Base-by-base conservation (phyloP, 805 yeast genomes). In the Torulaspora maleeae region DNA sequence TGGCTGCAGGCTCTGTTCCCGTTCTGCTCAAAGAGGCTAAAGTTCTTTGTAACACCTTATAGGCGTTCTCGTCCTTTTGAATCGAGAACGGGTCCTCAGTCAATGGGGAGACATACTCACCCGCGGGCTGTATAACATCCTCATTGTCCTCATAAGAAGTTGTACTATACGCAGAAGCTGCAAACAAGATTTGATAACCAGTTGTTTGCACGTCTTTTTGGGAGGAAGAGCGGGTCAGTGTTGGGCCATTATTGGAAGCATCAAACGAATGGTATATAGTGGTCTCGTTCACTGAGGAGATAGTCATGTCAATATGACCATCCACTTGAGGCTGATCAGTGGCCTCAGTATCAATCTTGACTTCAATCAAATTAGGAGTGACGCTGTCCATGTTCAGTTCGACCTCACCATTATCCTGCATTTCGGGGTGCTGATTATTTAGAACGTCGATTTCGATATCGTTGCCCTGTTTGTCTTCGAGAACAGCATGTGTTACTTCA, bases 91-190 rank as follows among this genome's bases (percentile, higher is more conserved):
- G 61, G 35, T 58, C 44, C 2, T 42, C 43, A 4, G 34, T 34
- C 36, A 59, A 54, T 10, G 63, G 62, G 5, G 64, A 58, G 1
- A 52, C 36, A 35, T 60, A 60, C 11, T 47, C 52, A 13, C 33
- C 27, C 6, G 36, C 9, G 1, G 51, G 32, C 8, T 47, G 45
- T 17, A 39, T 15, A n/a, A 46, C 6, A 1, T 44, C 37, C 2
- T 29, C 41, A 32, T 53, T 53, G 27, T 57, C 60, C 11, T 53
- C 59, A 33, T 25, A 38, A 8, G 63, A 59, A 3, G 58, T 44
- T 1, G 52, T 34, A 41, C 61, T 59, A 27, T 60, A 60, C 1
- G 49, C 51, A 5, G 64, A 60, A 8, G 47, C 54, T 6, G 56
- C 41, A 20, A 58, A 45, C 2, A 52, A 25, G 19, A 60, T 34